Base-by-base conservation (phyloP, 257 asterid species). In the Voacanga thouarsii region DNA sequence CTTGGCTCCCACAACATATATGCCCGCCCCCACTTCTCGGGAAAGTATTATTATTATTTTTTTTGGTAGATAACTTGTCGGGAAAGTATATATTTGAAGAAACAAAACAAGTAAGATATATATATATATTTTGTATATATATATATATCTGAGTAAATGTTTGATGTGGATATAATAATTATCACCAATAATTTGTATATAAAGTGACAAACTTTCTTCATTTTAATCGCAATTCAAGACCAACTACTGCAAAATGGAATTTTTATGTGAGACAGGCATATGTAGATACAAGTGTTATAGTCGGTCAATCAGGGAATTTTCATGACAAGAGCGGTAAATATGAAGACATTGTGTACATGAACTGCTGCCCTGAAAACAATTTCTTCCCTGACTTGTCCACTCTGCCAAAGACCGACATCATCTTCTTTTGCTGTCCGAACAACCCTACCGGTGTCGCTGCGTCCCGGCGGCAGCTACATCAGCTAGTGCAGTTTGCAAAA, bases 371-470 rank as follows among this genome's bases (percentile, higher is more conserved):
- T 23, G 82, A 83, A n/a, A 86, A 90, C 72, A 68, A 75, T 51
- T 93, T 93, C 89, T 93, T 93, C 74, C 97, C 97, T 0, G 90
- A 91, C 79, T 83, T 93, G 78, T 71, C 90, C 0, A 83, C 78
- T 73, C 78, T 87, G 16, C 57, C 86, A 14, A 83, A 97, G 76
- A 89, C 97, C 2, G 97, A 93, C 79, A 74, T 91, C 79, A 90
- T 93, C 72, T 93, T 93, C 87, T 90, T 93, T 81, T 93, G 98
- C 76, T 89, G 93, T 74, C 94, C 98, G 1, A 93, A 93, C 74
- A 93, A 93, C 74, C 98, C 98, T 16, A 91, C 95, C 2, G 98
- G 98, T 47, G 92, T 88, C 23, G 96, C 97, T 70, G 93, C 96
- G 8, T 71, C 98, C 0, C 63, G 90, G 83, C 83, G 86, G 51